phyloP scores from a whole-genome alignment of 2,329 filamentous ascomycete species.

The Fusarium devonianum region DNA sequence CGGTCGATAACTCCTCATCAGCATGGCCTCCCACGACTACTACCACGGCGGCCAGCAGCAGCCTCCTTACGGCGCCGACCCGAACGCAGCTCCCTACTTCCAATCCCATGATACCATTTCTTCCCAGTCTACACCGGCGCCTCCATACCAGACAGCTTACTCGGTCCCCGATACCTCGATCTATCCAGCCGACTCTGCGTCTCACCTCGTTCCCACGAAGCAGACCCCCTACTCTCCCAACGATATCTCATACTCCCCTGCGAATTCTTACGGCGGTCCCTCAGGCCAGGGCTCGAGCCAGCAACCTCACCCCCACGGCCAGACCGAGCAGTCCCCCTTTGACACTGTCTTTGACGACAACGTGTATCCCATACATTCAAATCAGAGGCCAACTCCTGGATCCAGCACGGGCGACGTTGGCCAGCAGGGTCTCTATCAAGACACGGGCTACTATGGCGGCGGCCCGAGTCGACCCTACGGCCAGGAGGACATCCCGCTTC shows the following conservation, averaged over 20 bases:
- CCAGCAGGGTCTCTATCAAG: constrained; percentile 53
- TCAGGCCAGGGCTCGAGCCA: constrained; percentile 36
- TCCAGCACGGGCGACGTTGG: constrained; percentile 52
- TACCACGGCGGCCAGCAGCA: constrained; percentile 59
- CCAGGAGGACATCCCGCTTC: constrained; percentile 65
- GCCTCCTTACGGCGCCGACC: constrained; percentile 46
- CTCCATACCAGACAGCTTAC: constrained; percentile 46
- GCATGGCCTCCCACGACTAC: constrained; percentile 72
- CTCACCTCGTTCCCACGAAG: constrained; percentile 27
- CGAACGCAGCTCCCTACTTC: constrained; percentile 53
- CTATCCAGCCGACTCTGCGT: constrained; percentile 29
- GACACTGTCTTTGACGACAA: constrained; percentile 73
- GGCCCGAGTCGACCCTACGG: constrained; percentile 52
- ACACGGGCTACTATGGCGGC: constrained; percentile 62
- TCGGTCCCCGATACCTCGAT: constrained; percentile 31
- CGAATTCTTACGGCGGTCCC: constrained; percentile 37
- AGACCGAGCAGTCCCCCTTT: constrained; percentile 61
- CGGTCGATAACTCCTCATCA: constrained; percentile 15
- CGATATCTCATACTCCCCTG: constrained; percentile 31
- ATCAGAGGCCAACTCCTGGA: constrained; percentile 47
- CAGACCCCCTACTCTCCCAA: constrained; percentile 35
- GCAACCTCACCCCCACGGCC: constrained; percentile 41
- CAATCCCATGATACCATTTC: constrained; percentile 52
- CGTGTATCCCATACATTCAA: constrained; percentile 64
- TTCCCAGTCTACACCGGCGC: constrained; percentile 48